Evolutionary conservation across 1,139 yeast genomes (phyloP), one percentile per base, ranked within the genome.

Genomic region (Magnusiomyces tetraspermus): DNA sequence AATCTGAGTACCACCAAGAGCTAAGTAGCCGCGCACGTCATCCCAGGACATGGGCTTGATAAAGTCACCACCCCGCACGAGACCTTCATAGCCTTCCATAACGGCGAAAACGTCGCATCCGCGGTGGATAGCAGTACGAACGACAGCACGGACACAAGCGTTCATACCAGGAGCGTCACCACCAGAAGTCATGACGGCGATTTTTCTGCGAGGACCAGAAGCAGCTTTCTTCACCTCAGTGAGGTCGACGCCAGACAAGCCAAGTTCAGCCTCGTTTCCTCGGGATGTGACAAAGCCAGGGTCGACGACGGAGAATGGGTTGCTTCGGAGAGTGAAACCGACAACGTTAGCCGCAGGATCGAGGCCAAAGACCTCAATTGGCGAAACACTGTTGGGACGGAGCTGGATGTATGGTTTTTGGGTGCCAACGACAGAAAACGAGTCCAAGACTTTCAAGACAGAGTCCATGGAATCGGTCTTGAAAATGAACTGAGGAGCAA

Each of bases 121-220:
- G 57, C 81, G 77, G 71, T 76, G 79, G 58, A 92, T 85, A 50
- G 96, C 95, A 2, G 96, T 79, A 61, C 98, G 78, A 6, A 92
- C 95, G 55, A 92, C 95, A 1, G 97, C 94, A 60, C 98, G 77
- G 19, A 92, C 98, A 50, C 84, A 86, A 1, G 97, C 90, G 68
- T 90, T 89, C 98, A 92, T 92, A 60, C 98, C 98, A 24, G 96
- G 98, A 46, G 97, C 89, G 70, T 90, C 98, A 67, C 98, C 98
- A 61, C 98, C 98, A 1, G 96, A 87, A 1, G 98, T 92, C 92
- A 92, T 87, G 51, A 92, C 94, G 5, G 95, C 98, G 60, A 92
- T 85, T 64, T 84, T 78, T 74, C 80, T 77, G 31, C 31, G 31
- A 28, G 6, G 10, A 33, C 17, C 5, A 33, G 38, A 17, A 33